These are phyloP conservation scores for Cucurbita ficifolia DNA, from an alignment of 306 rosid species.

Conservation along the genomic window DNA sequence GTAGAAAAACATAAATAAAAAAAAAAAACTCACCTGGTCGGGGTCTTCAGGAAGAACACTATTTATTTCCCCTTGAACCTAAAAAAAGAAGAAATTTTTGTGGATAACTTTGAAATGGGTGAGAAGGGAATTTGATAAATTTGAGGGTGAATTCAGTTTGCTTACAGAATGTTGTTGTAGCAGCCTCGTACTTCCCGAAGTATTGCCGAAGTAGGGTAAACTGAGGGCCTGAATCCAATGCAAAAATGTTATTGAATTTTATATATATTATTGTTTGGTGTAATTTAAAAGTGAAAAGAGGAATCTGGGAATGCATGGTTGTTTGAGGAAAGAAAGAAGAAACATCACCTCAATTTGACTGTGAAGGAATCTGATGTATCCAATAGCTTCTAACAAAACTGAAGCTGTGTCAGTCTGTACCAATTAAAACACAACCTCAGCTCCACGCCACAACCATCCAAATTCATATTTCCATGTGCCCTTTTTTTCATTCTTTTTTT, in stretches of 20 bases:
- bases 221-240: conserved; percentile 71
- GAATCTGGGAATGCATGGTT: conserved; percentile 15
- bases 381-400: conserved; percentile 98
- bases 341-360: conserved; percentile 90
- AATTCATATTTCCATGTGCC: conserved; percentile 21
- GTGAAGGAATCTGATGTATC: conserved; percentile 99
- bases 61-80: conserved; percentile 87
- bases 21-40: conserved; percentile 65
- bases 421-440: conserved; percentile 19
- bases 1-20: too few species aligned
- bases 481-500: background rate
- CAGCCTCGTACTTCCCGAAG: conserved; percentile 48
- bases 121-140: background rate
- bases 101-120: conserved; percentile 20
- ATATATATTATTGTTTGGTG: too few species aligned
- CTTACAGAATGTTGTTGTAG: conserved; percentile 68
- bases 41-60: conserved; percentile 90
- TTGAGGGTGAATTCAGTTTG: background rate
- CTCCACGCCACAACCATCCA: conserved; percentile 32
- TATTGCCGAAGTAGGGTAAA: conserved; percentile 73
- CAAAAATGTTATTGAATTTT: background rate
- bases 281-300: background rate
- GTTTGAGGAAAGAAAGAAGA: conserved; percentile 17
- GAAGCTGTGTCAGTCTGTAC: conserved; percentile 99
- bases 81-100: background rate